Evolutionary conservation across 306 rosid species (phyloP), one percentile per base, ranked within the genome.

Genomic region (Cyamopsis tetragonoloba): DNA sequence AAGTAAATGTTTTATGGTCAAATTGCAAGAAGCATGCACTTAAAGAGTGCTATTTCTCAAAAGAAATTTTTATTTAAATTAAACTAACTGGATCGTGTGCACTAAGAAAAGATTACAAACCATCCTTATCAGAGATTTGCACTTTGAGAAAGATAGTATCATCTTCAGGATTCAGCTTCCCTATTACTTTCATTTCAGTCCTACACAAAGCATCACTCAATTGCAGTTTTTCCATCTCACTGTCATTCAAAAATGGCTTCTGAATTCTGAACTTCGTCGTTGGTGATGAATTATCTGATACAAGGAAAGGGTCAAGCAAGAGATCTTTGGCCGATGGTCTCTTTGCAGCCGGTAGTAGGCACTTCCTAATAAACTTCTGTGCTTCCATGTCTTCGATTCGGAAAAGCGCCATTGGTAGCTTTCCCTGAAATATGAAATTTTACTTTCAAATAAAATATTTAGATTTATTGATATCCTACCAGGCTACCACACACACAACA

Each of bases 151-250:
- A 83, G 77, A 92, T 80, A 15, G 95, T 80, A 66, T 87, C 80
- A 55, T 87, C 91, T 64, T 83, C 89, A 50, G 90, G 88, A 73
- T 92, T 92, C 68, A 87, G 81, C 79, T 89, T 92, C 65, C 98
- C 98, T 0, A 84, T 85, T 67, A 92, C 91, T 71, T 86, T 85
- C 96, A 92, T 92, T 35, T 81, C 77, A 20, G 85, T 92, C 72
- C 90, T 85, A 31, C 70, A 54, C 43, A 63, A 62, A 28, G 67
- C 70, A 61, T 68, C 83, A 44, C 34, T 72, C 71, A 84, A 57
- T 18, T 68, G 81, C 24, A 83, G 77, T 32, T 82, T 85, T 56
- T 79, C 85, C 85, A 89, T 74, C 71, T 89, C 92, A 46, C 19
- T 75, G 66, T 70, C 78, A 74, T 87, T 87, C 78, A 87, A 75